These are phyloP conservation scores for Agrocybe praecox DNA, from an alignment of 768 basidiomycete genomes.

Conservation along the genomic window DNA sequence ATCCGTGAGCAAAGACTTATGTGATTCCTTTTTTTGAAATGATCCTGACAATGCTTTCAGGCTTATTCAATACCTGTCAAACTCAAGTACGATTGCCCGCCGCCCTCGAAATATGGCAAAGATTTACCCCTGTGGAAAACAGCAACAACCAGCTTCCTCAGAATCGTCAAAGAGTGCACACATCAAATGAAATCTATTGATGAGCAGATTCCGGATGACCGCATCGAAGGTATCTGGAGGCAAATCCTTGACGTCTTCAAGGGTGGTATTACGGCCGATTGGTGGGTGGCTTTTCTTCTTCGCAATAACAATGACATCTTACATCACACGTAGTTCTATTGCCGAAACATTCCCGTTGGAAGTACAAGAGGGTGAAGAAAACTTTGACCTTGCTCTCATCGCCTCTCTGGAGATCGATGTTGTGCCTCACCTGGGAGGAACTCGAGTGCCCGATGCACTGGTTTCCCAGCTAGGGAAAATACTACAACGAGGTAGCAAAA, in stretches of 20 bases:
- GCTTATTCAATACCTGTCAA: slow-evolving; percentile 91
- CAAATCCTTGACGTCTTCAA: slow-evolving; percentile 81
- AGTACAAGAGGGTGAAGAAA: slow-evolving; percentile 77
- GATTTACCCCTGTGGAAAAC: slow-evolving; percentile 94
- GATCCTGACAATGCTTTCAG: slow-evolving; percentile 33
- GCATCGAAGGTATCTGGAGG: slow-evolving; percentile 83
- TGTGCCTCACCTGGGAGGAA: slow-evolving; percentile 71
- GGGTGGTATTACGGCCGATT: slow-evolving; percentile 84
- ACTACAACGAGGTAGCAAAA: slow-evolving; percentile 69
- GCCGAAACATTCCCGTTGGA: slow-evolving; percentile 61
- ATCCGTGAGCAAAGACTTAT: slow-evolving; percentile 50
- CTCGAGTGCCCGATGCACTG: slow-evolving; percentile 70
- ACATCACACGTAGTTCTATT: slow-evolving; percentile 46
- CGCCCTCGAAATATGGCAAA: slow-evolving; percentile 84
- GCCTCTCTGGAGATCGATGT: slow-evolving; percentile 80
- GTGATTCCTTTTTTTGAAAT: not conserved
- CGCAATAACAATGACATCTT: not conserved
- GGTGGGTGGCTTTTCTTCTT: slow-evolving; percentile 45
- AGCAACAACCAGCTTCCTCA: slow-evolving; percentile 79
- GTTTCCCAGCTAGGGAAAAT: slow-evolving; percentile 69
- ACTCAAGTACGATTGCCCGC: slow-evolving; percentile 92
- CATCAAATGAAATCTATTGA: slow-evolving; percentile 51
- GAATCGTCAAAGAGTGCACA: slow-evolving; percentile 69
- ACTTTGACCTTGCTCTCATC: slow-evolving; percentile 83
- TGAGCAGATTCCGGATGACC: slow-evolving; percentile 59